A percentile compares a stretch with the other conserved stretches of the same genome.
These are phyloP conservation scores for Phytopythium ostracodes DNA, from an alignment of 352 stramenopile species.

Conservation along the genomic window DNA sequence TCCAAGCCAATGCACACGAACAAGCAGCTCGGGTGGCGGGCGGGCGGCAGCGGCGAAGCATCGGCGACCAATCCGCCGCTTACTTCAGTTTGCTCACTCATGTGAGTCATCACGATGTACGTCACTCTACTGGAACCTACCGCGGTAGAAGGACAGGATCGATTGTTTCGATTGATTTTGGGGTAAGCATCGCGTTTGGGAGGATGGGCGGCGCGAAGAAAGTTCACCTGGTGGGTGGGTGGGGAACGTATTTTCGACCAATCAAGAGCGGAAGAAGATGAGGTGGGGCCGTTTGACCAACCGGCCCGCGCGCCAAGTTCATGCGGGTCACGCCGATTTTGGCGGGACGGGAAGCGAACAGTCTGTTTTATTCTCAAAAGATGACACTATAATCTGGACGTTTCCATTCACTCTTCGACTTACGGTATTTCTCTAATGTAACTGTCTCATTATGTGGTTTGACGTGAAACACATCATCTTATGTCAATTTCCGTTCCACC, in stretches of 20 bases:
- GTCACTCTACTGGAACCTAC: conserved; percentile 3
- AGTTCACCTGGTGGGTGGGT: not conserved
- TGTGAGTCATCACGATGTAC: conserved; percentile 1
- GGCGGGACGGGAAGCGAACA: not conserved
- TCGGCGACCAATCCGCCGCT: not conserved
- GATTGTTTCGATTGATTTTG: not conserved
- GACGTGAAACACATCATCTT: not conserved
- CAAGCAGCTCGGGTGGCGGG: not conserved
- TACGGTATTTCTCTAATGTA: too few species aligned
- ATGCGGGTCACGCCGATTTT: not conserved
- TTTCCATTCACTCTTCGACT: too few species aligned
- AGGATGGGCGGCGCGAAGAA: not conserved
- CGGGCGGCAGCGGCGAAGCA: not conserved
- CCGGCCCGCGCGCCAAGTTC: not conserved
- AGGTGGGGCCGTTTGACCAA: not conserved
- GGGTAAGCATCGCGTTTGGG: not conserved
- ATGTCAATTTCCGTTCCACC: not conserved
- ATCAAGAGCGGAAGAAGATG: not conserved
- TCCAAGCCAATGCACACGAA: not conserved
- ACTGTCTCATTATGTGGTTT: too few species aligned
- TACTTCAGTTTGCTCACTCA: not conserved
- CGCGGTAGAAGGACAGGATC: not conserved
- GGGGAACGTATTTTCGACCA: not conserved
- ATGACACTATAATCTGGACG: too few species aligned
- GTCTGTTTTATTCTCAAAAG: too few species aligned